Conservation (phyloP, 2,329 filamentous ascomycete species). For the Teratosphaeria destructans region DNA sequence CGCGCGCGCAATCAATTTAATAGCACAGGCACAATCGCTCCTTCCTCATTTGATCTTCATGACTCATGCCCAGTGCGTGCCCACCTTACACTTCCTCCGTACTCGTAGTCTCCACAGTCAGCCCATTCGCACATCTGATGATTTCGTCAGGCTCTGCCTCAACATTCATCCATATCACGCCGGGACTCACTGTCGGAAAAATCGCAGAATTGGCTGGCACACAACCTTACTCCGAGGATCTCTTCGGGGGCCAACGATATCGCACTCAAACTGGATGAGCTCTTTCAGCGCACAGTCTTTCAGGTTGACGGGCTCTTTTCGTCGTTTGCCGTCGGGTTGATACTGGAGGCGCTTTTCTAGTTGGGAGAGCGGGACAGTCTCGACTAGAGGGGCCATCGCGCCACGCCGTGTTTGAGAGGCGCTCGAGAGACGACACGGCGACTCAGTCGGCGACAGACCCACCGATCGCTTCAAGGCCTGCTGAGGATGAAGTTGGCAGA, state of each 20-base stretch:
- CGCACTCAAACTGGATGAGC: slow-evolving; percentile 53
- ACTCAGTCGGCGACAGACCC: not conserved
- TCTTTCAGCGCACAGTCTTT: slow-evolving; percentile 47
- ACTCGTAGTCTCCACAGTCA: slow-evolving; percentile 52
- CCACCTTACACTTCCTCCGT: slow-evolving; percentile 31
- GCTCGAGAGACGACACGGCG: not conserved
- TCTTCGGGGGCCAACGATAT: slow-evolving; percentile 37
- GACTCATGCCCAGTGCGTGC: not conserved
- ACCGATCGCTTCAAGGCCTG: not conserved
- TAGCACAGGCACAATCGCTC: not conserved
- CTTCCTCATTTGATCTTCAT: not conserved
- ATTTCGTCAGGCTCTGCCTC: not conserved
- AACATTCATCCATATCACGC: not conserved
- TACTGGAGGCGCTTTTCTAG: slow-evolving; percentile 44
- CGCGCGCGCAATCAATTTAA: no score
- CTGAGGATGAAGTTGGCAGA: not conserved
- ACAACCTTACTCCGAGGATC: slow-evolving; percentile 33
- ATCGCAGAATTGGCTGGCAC: slow-evolving; percentile 47
- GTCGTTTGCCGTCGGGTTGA: slow-evolving; percentile 40
- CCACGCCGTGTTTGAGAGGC: not conserved
- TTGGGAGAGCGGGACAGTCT: slow-evolving; percentile 41
- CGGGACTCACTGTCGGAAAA: slow-evolving; percentile 45
- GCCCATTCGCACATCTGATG: slow-evolving; percentile 40
- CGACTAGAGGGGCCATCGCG: slow-evolving; percentile 46
- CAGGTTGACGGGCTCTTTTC: slow-evolving; percentile 45